Conservation (phyloP, 441 rosid genomes). For the Adansonia grandidieri region DNA sequence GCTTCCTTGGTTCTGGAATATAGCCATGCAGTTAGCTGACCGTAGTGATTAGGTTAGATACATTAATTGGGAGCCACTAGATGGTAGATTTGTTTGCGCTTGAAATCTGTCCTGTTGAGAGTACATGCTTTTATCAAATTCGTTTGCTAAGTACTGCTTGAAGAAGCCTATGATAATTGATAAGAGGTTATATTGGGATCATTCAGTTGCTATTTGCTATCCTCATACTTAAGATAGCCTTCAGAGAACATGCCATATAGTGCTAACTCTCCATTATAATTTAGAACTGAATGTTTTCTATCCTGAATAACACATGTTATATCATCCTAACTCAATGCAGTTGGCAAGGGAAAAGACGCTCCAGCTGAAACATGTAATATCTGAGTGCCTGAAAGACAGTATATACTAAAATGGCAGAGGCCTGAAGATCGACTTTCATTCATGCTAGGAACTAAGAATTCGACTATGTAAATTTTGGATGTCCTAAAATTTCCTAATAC, state of each 20-base stretch:
- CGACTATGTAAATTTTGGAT: slow-evolving; percentile 1
- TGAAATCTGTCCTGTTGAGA: background rate
- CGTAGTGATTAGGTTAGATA: slow-evolving; percentile 8
- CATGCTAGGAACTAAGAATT: background rate
- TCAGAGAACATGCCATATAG: background rate
- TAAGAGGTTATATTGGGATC: background rate
- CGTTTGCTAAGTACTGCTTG: background rate
- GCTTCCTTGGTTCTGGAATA: slow-evolving; percentile 23
- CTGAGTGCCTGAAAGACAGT: slow-evolving; percentile 50
- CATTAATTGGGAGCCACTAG: slow-evolving; percentile 12
- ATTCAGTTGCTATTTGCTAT: background rate
- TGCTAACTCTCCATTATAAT: background rate
- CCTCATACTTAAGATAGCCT: background rate
- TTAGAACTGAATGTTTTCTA: slow-evolving; percentile 11
- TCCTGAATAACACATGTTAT: slow-evolving; percentile 22
- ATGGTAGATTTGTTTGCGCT: slow-evolving; percentile 3
- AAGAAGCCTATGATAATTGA: slow-evolving; percentile 6
- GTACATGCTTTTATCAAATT: background rate
- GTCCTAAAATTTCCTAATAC: background rate
- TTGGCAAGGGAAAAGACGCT: slow-evolving; percentile 54
- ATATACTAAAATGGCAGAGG: slow-evolving; percentile 35
- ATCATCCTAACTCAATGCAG: slow-evolving; percentile 41
- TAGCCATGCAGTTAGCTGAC: background rate
- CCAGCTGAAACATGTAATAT: slow-evolving; percentile 48
- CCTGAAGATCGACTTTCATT: background rate